Percentiles rank a stretch among this genome's conserved stretches.
Evolutionary conservation across 2,329 filamentous ascomycete genomes (phyloP).

Genomic region (Hirsutella rhossiliensis): DNA sequence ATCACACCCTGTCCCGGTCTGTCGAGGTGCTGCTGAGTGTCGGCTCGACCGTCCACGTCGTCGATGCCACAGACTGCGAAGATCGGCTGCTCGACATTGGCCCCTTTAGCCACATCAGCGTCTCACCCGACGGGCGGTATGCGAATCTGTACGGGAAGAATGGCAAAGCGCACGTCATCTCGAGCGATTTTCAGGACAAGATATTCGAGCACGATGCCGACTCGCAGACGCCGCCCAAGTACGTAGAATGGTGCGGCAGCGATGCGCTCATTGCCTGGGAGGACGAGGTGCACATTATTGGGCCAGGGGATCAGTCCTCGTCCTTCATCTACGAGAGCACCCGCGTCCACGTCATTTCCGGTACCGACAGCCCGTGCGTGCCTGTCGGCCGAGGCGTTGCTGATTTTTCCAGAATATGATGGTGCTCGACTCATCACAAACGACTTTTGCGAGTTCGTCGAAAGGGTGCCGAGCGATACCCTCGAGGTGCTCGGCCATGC

Average conservation of each 20-base stretch:
- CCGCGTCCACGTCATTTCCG: slow-evolving; percentile 77
- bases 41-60: slow-evolving; percentile 68
- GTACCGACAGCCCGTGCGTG: slow-evolving; percentile 29
- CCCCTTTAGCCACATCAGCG: slow-evolving; percentile 79
- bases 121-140: slow-evolving; percentile 83
- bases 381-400: slow-evolving; percentile 4
- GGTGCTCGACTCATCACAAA: slow-evolving; percentile 86
- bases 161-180: slow-evolving; percentile 83
- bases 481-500: slow-evolving; percentile 84
- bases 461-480: slow-evolving; percentile 77
- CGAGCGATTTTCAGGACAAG: slow-evolving; percentile 86
- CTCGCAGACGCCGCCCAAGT: slow-evolving; percentile 72
- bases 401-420: slow-evolving; percentile 46
- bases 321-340: slow-evolving; percentile 84
- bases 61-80: slow-evolving; percentile 82
- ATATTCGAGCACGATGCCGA: slow-evolving; percentile 85
- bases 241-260: slow-evolving; percentile 92
- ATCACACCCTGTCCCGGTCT: slow-evolving; percentile 78
- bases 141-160: slow-evolving; percentile 78
- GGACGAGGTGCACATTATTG: slow-evolving; percentile 90
- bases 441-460: slow-evolving; percentile 93
- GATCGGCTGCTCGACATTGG: slow-evolving; percentile 86
- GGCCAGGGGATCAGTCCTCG: slow-evolving; percentile 63
- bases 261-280: slow-evolving; percentile 96
- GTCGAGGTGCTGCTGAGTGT: slow-evolving; percentile 89